phyloP scores from a whole-genome alignment of 148 eudicot genomes.

The Amaranthus hypochondriacus region DNA sequence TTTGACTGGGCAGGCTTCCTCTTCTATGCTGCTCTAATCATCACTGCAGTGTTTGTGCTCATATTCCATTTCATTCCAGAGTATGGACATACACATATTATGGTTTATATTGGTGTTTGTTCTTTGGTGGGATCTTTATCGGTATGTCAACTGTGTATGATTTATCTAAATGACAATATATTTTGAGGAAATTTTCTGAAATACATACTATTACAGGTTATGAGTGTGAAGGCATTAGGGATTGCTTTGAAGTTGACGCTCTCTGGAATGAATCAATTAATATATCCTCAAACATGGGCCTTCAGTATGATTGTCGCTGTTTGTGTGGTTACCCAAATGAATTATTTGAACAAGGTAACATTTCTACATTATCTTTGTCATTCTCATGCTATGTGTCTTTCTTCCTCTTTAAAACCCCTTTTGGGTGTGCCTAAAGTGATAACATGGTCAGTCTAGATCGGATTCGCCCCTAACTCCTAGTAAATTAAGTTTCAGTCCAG shows the following conservation, averaged over 20 bases:
- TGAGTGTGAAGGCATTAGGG: constrained; percentile 86
- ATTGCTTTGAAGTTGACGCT: constrained; percentile 76
- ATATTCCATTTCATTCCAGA: constrained; percentile 55
- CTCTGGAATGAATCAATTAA: constrained; percentile 68
- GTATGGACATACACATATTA: constrained; percentile 76
- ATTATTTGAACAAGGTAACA: constrained; percentile 73
- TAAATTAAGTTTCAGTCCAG: no score
- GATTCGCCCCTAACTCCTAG: no score
- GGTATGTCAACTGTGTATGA: constrained; percentile 36
- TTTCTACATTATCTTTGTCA: neutral
- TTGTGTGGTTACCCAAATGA: constrained; percentile 75
- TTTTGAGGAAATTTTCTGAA: constrained; percentile 10
- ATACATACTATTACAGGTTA: constrained; percentile 49
- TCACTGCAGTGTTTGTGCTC: constrained; percentile 53
- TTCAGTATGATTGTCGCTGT: constrained; percentile 51
- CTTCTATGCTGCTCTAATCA: constrained; percentile 55
- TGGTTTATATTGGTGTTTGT: constrained; percentile 81
- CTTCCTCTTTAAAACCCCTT: neutral
- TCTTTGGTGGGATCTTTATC: constrained; percentile 75
- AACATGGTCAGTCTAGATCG: no score
- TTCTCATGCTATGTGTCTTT: neutral
- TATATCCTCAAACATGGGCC: constrained; percentile 78
- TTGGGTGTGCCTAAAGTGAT: neutral
- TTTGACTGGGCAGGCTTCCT: constrained; percentile 55
- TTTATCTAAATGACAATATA: neutral